phyloP scores from a whole-genome alignment of 1,284 basidiomycete species.

The Cryptococcus sp. region DNA sequence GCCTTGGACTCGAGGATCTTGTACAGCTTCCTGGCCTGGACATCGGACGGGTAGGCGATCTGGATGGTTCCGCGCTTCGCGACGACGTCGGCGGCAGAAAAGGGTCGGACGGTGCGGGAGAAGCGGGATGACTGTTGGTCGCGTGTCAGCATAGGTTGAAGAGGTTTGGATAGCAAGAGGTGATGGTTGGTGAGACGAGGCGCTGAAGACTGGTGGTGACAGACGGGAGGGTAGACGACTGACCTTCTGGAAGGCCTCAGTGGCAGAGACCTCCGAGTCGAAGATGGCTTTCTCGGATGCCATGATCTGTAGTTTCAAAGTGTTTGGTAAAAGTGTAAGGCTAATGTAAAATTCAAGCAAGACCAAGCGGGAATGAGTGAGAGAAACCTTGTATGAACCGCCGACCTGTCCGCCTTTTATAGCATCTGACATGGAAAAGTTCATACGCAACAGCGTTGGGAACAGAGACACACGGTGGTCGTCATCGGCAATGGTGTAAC shows the following conservation, averaged over 20 bases:
- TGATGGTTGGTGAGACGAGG: background rate
- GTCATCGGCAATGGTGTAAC: background rate
- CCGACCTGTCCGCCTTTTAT: background rate
- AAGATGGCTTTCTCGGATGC: conserved; percentile 53
- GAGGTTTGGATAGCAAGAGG: background rate
- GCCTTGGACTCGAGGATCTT: conserved; percentile 51
- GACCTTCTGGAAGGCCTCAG: conserved; percentile 93
- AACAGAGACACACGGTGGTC: background rate
- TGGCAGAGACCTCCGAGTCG: conserved; percentile 72
- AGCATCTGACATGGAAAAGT: background rate
- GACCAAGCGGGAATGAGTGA: too few species aligned
- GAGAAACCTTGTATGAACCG: background rate
- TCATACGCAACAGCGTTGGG: too few species aligned
- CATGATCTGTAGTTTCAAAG: conserved; percentile 15
- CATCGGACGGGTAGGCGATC: conserved; percentile 80
- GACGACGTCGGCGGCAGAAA: conserved; percentile 89
- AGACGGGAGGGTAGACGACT: conserved; percentile 17
- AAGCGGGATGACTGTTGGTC: conserved; percentile 76
- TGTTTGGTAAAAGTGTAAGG: background rate
- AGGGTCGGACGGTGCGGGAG: conserved; percentile 77
- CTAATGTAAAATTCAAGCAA: background rate
- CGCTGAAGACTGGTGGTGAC: background rate
- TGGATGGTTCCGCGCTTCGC: conserved; percentile 86
- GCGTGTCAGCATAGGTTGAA: background rate
- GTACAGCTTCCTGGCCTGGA: conserved; percentile 86